phyloP scores from a whole-genome alignment of 2,329 filamentous ascomycete genomes.

The Penicillium expansum region DNA sequence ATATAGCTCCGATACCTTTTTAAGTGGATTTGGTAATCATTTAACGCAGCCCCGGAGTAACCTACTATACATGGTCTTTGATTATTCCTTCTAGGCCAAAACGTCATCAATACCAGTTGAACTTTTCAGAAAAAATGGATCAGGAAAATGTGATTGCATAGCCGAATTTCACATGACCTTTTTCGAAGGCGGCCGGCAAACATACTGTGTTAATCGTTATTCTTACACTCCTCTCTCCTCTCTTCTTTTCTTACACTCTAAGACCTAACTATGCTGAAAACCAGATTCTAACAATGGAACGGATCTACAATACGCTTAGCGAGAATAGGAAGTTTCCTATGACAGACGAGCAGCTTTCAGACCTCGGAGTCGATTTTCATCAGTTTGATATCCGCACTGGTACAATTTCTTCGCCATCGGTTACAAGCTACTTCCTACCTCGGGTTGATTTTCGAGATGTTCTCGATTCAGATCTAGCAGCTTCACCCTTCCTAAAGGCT shows the following conservation, averaged over 20 bases:
- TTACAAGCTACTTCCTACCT: neutral
- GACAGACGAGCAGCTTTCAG: conserved; percentile 1
- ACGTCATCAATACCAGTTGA: neutral
- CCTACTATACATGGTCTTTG: neutral
- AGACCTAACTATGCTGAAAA: neutral
- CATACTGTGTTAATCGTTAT: neutral
- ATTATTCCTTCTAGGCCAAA: neutral
- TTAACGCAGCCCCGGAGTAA: neutral
- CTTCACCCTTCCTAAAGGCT: neutral
- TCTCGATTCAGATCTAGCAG: conserved; percentile 2
- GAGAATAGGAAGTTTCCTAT: conserved; percentile 1
- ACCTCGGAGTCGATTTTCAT: conserved; percentile 1
- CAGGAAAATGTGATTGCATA: neutral
- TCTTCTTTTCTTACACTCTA: neutral
- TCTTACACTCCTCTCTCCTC: neutral
- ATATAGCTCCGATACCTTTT: neutral
- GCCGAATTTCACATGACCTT: neutral
- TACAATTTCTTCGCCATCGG: neutral
- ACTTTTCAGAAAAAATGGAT: neutral
- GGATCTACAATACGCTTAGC: neutral
- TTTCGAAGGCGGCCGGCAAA: neutral
- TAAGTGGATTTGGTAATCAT: neutral
- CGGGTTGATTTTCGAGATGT: neutral
- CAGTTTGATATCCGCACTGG: conserved; percentile 1
- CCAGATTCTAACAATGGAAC: neutral